Evolutionary conservation across 148 eudicot species (phyloP).

Genomic region (Heliamphora exappendiculata): DNA sequence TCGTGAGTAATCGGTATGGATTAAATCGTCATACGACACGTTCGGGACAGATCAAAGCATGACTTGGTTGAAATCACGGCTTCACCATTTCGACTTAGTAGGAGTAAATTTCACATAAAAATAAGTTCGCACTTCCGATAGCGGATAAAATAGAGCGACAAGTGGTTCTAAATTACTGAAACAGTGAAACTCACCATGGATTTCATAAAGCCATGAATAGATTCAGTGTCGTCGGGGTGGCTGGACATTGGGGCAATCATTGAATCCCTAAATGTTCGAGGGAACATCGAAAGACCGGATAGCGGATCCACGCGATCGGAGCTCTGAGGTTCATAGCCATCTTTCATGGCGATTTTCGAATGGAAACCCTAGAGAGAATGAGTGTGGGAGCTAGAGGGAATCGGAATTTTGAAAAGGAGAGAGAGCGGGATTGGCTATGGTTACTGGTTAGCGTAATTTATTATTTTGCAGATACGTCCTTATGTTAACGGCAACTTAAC

Average conservation of each 20-base stretch:
- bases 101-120: not conserved
- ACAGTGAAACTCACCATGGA: slow-evolving; percentile 28
- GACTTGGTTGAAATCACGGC: too few species aligned
- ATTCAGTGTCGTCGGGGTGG: slow-evolving; percentile 18
- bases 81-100: not conserved
- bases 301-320: slow-evolving; percentile 17
- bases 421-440: slow-evolving; percentile 10
- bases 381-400: not conserved
- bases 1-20: too few species aligned
- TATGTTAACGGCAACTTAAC: not conserved
- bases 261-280: slow-evolving; percentile 12
- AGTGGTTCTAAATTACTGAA: not conserved
- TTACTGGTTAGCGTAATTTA: not conserved
- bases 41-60: too few species aligned
- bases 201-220: slow-evolving; percentile 33
- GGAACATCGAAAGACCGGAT: slow-evolving; percentile 14
- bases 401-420: slow-evolving; percentile 7
- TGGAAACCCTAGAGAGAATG: slow-evolving; percentile 12
- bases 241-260: not conserved
- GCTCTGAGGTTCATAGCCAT: not conserved
- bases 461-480: not conserved
- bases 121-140: not conserved
- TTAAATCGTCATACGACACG: too few species aligned
- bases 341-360: not conserved
- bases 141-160: not conserved